Base-by-base conservation (phyloP, 2,329 filamentous ascomycete species). In the Fusarium agapanthi region DNA sequence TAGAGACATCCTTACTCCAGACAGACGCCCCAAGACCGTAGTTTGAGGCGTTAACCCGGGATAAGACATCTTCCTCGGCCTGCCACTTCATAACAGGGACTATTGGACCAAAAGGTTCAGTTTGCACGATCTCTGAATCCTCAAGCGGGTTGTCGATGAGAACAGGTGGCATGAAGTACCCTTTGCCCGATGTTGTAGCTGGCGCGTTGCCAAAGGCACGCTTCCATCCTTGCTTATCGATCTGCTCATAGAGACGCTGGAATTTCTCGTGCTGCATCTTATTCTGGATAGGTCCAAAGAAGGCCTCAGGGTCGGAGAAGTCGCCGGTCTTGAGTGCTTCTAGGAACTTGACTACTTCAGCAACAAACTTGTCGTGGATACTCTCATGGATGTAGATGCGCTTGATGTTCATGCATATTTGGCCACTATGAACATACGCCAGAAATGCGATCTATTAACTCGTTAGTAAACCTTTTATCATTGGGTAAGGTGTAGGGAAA, bases 71-170 rank as follows among this genome's bases (percentile, higher is more conserved):
- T 10, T 86, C 86, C 67, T 93, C 90, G 34, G 87, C 84, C 0
- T 82, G 82, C 89, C 90, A 93, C 26, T 85, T 86, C 61, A 92
- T 76, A 13, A 92, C 81, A 0, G 91, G 90, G 3, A 92, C 84
- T 37, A 93, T 89, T 0, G 91, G 91, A 3, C 53, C 87, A 44
- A 82, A 82, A 0, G 84, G 86, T 76, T 90, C 88, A 71, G 88
- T 88, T 5, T 82, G 80, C 2, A 90, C 88, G 37, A 92, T 86
- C 1, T 84, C 82, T 0, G 88, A 87, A 57, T 86, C 80, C 40
- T 90, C 87, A 0, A 88, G 86, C 4, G 89, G 89, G 74, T 89
- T 88, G 62, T 90, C 86, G 61, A 91, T 84, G 62, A 92, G 88
- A n/a, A 88, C 87, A 0, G 89, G 88, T 14, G 84, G 79, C 66